Conservation (phyloP, 208 protist genomes). For the Lotmaria passim region DNA sequence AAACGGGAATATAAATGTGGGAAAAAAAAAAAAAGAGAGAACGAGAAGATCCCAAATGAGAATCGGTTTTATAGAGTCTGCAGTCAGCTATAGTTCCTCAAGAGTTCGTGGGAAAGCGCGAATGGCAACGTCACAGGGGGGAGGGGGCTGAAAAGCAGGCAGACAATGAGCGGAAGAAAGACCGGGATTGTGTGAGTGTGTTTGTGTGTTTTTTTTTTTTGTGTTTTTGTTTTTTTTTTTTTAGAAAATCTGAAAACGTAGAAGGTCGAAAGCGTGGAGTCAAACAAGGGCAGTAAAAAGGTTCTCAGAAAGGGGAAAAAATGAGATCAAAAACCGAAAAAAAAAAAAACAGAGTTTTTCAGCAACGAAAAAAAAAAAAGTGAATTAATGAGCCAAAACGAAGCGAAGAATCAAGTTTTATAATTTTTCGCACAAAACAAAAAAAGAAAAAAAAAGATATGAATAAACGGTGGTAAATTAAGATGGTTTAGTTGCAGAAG, state of each 20-base stretch:
- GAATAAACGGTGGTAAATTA: not conserved
- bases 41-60: not conserved
- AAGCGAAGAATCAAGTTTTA: constrained; percentile 1
- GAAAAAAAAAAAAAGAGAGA: constrained; percentile 7
- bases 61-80: not conserved
- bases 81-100: constrained; percentile 2
- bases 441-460: constrained; percentile 11
- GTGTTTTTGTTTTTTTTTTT: not conserved
- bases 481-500: not conserved
- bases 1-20: not conserved
- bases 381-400: not conserved
- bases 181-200: not conserved
- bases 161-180: constrained; percentile 14
- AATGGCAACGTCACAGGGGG: not conserved
- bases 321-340: not conserved
- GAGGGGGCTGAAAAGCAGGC: not conserved
- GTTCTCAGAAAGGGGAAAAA: no score
- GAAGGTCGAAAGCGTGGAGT: no score
- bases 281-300: no score
- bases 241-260: no score
- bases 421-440: constrained; percentile 11
- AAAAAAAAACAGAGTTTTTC: constrained; percentile 3
- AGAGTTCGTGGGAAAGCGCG: not conserved
- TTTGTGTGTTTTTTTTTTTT: constrained; percentile 8
- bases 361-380: constrained; percentile 20